Percentiles rank a stretch among this genome's conserved stretches.
Evolutionary conservation across 2,329 filamentous ascomycete genomes (phyloP).

Genomic region (Claviceps cyperi): DNA sequence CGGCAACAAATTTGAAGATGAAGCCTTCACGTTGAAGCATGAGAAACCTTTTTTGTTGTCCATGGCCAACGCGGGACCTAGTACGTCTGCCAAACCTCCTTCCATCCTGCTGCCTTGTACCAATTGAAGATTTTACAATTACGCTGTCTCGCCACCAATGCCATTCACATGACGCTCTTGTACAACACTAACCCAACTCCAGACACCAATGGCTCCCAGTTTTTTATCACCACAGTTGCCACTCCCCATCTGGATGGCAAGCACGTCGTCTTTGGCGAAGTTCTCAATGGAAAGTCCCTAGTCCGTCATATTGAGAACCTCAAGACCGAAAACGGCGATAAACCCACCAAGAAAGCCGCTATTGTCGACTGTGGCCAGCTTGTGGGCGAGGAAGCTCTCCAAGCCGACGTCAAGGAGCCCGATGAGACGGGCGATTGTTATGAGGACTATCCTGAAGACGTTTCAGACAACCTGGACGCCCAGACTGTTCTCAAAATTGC

Average conservation of each 20-base stretch:
- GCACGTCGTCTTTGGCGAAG: slow-evolving; percentile 94
- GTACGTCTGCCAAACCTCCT: slow-evolving; percentile 30
- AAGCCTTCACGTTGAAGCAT: slow-evolving; percentile 88
- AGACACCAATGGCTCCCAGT: slow-evolving; percentile 94
- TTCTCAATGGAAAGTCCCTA: slow-evolving; percentile 81
- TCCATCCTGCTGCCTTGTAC: background rate
- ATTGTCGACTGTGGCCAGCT: slow-evolving; percentile 83
- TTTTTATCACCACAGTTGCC: slow-evolving; percentile 93
- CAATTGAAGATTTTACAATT: background rate
- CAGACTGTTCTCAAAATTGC: slow-evolving; percentile 64
- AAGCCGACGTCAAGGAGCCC: slow-evolving; percentile 51
- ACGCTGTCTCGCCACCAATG: too few relatives aligned
- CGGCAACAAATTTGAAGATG: slow-evolving; percentile 90
- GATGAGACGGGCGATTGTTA: slow-evolving; percentile 81
- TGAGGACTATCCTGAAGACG: slow-evolving; percentile 92
- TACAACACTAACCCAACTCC: background rate
- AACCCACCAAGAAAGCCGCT: slow-evolving; percentile 56
- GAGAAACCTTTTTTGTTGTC: slow-evolving; percentile 85
- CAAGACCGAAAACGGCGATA: slow-evolving; percentile 59
- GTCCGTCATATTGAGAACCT: slow-evolving; percentile 83
- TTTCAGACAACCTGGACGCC: slow-evolving; percentile 46
- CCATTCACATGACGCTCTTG: too few relatives aligned
- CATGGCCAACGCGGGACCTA: slow-evolving; percentile 95
- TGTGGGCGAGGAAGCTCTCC: slow-evolving; percentile 51
- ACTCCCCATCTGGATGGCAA: slow-evolving; percentile 92